A percentile compares a stretch with the other conserved stretches of the same genome.
Conservation (phyloP, 116 monocot genomes). For the Trichopus zeylanicus region DNA sequence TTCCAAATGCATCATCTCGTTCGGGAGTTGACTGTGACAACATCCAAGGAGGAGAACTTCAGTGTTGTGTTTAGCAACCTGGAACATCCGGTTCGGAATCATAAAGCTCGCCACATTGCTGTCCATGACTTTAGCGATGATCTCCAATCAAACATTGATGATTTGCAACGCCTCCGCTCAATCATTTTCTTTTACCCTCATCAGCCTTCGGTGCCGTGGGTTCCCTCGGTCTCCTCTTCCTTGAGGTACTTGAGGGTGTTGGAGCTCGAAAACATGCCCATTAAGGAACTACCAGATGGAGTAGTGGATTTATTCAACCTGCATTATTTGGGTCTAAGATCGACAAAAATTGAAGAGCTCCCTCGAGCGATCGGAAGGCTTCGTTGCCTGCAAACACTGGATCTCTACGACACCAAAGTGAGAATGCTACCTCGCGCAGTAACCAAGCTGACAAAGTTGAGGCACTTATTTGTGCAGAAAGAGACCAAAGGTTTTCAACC, state of each 20-base stretch:
- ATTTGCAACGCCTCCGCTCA: background rate
- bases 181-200: background rate
- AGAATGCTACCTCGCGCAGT: background rate
- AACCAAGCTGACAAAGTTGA: background rate
- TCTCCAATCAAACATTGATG: background rate
- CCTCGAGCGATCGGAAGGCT: constrained; percentile 14
- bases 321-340: constrained; percentile 9
- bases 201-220: no score
- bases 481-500: no score
- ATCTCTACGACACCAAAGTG: background rate
- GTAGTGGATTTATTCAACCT: constrained; percentile 15
- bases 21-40: constrained; percentile 10
- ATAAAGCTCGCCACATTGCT: background rate
- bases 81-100: background rate
- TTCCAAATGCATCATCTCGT: constrained; percentile 18
- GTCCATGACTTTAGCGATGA: no score
- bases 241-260: constrained; percentile 15
- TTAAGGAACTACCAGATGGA: constrained; percentile 5
- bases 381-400: constrained; percentile 8
- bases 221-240: background rate
- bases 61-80: no score
- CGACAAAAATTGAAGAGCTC: constrained; percentile 10
- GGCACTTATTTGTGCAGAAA: no score
- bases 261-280: constrained; percentile 7
- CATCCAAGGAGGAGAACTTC: constrained; percentile 6